Conservation (phyloP, 192 early-diverging fungal genomes). For the Coemansia sp. region DNA sequence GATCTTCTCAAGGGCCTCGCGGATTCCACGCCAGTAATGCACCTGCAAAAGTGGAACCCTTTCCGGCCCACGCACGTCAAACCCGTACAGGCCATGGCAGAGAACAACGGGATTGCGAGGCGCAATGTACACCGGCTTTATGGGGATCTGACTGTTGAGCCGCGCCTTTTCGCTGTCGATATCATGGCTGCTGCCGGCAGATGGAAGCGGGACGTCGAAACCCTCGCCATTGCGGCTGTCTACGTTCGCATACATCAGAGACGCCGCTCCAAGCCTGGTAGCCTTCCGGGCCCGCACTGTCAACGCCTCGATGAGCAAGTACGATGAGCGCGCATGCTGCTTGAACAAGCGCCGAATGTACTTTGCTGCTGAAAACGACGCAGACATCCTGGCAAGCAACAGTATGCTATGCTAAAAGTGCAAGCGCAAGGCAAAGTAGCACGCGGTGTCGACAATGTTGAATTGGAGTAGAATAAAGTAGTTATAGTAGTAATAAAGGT, state of each 20-base stretch:
- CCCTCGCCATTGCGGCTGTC: not conserved
- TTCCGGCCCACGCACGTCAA: slow-evolving; percentile 80
- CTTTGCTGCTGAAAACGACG: slow-evolving; percentile 35
- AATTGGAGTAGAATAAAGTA: slow-evolving; percentile 7
- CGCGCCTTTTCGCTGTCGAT: slow-evolving; percentile 21
- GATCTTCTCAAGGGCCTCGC: slow-evolving; percentile 70
- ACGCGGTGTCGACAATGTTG: not conserved
- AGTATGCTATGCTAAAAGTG: not conserved
- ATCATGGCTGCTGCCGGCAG: not conserved
- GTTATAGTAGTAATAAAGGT: not conserved
- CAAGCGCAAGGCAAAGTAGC: slow-evolving; percentile 1
- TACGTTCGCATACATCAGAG: slow-evolving; percentile 40
- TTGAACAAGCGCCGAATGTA: slow-evolving; percentile 32
- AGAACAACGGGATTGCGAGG: slow-evolving; percentile 79
- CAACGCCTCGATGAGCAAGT: slow-evolving; percentile 18
- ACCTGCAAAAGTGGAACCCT: slow-evolving; percentile 78
- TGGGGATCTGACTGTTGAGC: slow-evolving; percentile 53
- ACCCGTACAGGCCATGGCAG: slow-evolving; percentile 90
- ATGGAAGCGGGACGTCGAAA: not conserved
- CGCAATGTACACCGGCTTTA: slow-evolving; percentile 68
- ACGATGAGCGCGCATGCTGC: slow-evolving; percentile 17
- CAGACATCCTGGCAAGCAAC: slow-evolving; percentile 19
- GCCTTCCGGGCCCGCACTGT: slow-evolving; percentile 18
- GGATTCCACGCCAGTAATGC: slow-evolving; percentile 83
- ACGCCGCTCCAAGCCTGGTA: slow-evolving; percentile 30